Percentiles rank a stretch among this genome's conserved stretches.
phyloP scores from a whole-genome alignment of 257 asterid species.

The Petunia axillaris region DNA sequence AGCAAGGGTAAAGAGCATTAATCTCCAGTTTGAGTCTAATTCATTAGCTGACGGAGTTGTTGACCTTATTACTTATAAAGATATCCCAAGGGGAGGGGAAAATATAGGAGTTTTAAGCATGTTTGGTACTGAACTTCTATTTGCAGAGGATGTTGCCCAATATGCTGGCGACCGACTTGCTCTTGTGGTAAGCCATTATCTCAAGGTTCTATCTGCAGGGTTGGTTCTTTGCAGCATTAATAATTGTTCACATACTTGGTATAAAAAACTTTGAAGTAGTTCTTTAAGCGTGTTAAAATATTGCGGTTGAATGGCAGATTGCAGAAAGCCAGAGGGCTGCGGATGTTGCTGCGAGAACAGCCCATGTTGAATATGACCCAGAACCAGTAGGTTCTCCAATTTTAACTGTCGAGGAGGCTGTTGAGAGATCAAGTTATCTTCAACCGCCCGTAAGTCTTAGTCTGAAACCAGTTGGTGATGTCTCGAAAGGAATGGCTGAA shows the following conservation, averaged over 20 bases:
- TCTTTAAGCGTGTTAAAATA: not conserved
- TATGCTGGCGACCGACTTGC: conserved; percentile 73
- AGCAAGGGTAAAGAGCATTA: conserved; percentile 49
- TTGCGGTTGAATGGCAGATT: conserved; percentile 39
- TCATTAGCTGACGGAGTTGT: conserved; percentile 40
- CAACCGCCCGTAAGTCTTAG: conserved; percentile 48
- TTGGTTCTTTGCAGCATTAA: not conserved
- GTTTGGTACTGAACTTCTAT: conserved; percentile 59
- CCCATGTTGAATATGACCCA: conserved; percentile 54
- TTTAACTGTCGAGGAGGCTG: conserved; percentile 73
- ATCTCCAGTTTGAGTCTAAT: conserved; percentile 38
- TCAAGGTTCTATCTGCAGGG: not conserved
- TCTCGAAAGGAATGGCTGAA: conserved; percentile 73
- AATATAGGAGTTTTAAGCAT: conserved; percentile 47
- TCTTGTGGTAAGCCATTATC: conserved; percentile 55
- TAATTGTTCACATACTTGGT: not conserved
- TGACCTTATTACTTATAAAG: conserved; percentile 56
- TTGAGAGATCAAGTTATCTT: conserved; percentile 54
- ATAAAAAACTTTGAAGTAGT: not conserved
- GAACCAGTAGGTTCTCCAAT: conserved; percentile 59
- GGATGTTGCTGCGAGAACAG: conserved; percentile 55
- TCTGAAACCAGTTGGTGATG: conserved; percentile 58
- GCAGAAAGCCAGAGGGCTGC: conserved; percentile 65
- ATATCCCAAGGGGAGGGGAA: conserved; percentile 63
- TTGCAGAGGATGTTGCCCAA: conserved; percentile 54